Evolutionary conservation across 768 basidiomycete species (phyloP).

Genomic region (Tricholoma terreum): DNA sequence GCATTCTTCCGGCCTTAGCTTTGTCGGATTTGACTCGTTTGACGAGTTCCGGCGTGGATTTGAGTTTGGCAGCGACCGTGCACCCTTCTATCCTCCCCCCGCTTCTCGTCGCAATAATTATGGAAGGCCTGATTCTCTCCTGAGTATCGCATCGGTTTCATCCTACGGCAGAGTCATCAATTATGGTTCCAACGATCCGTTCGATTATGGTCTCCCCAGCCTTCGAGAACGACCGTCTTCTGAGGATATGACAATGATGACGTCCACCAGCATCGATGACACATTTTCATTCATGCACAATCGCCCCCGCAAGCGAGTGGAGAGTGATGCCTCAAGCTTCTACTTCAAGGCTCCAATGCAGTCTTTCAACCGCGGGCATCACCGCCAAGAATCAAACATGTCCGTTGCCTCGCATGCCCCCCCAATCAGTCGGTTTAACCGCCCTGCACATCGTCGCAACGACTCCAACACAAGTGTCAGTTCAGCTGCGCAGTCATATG

Average conservation of each 20-base stretch:
- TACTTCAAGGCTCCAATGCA: constrained; percentile 54
- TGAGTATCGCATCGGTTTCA: constrained; percentile 79
- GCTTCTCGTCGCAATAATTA: constrained; percentile 38
- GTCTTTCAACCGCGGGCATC: constrained; percentile 46
- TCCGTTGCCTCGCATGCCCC: constrained; percentile 56
- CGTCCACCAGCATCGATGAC: constrained; percentile 61
- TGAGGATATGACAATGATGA: constrained; percentile 53
- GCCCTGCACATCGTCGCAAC: constrained; percentile 50
- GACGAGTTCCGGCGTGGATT: constrained; percentile 78
- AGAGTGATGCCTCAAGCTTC: constrained; percentile 77
- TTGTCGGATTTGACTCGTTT: constrained; percentile 71
- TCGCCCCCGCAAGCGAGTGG: constrained; percentile 48
- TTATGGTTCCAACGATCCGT: constrained; percentile 64
- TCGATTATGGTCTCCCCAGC: constrained; percentile 63
- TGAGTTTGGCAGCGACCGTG: constrained; percentile 62
- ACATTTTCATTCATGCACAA: constrained; percentile 63
- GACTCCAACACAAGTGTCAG: constrained; percentile 59
- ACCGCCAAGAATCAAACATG: constrained; percentile 60
- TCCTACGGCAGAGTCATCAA: constrained; percentile 72
- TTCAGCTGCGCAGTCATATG: constrained; percentile 57
- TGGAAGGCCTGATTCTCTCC: constrained; percentile 52
- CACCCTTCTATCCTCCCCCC: constrained; percentile 62
- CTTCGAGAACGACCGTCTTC: constrained; percentile 53
- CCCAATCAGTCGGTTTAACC: constrained; percentile 71
- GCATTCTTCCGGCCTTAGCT: constrained; percentile 57